These are phyloP conservation scores for Penicillium pulvis DNA, from an alignment of 495 filamentous ascomycete genomes.

Conservation along the genomic window DNA sequence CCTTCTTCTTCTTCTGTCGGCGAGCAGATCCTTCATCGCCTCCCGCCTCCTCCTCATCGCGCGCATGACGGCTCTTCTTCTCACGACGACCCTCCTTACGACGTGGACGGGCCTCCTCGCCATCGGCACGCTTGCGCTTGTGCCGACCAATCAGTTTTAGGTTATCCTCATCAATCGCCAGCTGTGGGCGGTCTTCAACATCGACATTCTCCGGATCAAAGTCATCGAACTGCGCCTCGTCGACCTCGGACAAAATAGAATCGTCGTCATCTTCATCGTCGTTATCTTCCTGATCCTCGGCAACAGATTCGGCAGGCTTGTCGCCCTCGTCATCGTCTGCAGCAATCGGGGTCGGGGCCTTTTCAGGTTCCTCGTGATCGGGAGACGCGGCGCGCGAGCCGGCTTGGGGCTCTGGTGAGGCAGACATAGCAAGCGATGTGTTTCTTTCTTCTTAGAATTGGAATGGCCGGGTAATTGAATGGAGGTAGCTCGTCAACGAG, in stretches of 20 bases:
- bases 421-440: slow-evolving; percentile 37
- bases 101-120: slow-evolving; percentile 57
- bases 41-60: slow-evolving; percentile 54
- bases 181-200: slow-evolving; percentile 71
- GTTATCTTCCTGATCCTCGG: slow-evolving; percentile 10
- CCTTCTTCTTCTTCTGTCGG: slow-evolving; percentile 53
- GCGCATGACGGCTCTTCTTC: slow-evolving; percentile 69
- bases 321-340: slow-evolving; percentile 31
- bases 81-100: slow-evolving; percentile 77
- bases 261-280: slow-evolving; percentile 24
- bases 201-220: slow-evolving; percentile 80
- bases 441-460: neutral
- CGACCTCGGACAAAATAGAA: slow-evolving; percentile 90
- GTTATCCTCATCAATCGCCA: slow-evolving; percentile 87
- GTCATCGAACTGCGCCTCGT: slow-evolving; percentile 90
- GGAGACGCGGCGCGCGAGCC: slow-evolving; percentile 27
- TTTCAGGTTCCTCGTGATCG: slow-evolving; percentile 26
- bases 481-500: slow-evolving; percentile 2
- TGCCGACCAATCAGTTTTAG: slow-evolving; percentile 71
- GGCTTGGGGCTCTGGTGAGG: slow-evolving; percentile 37
- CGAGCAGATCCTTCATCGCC: slow-evolving; percentile 60
- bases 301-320: slow-evolving; percentile 15
- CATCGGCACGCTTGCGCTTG: slow-evolving; percentile 79
- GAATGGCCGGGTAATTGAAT: neutral
- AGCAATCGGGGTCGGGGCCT: slow-evolving; percentile 25